Conservation (phyloP, 768 basidiomycete genomes). For the Termitomyces sp. region DNA sequence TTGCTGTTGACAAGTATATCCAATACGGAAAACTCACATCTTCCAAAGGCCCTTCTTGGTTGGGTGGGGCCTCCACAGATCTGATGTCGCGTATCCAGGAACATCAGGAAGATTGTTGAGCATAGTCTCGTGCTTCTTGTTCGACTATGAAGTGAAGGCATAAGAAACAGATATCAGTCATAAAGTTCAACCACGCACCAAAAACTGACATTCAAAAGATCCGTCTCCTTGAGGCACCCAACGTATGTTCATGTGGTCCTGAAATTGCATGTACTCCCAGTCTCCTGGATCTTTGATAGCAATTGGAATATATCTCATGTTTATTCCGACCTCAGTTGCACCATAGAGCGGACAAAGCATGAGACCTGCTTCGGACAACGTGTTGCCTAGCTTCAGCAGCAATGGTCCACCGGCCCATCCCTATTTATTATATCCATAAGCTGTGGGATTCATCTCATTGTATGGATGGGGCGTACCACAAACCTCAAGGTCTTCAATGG, state of each 20-base stretch:
- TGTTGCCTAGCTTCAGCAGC: constrained; percentile 8
- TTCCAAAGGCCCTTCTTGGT: constrained; percentile 7
- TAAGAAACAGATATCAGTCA: neutral
- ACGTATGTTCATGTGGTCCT: constrained; percentile 15
- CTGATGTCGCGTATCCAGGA: constrained; percentile 39
- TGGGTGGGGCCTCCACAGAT: constrained; percentile 41
- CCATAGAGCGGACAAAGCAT: constrained; percentile 9
- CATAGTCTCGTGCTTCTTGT: neutral
- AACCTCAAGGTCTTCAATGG: constrained; percentile 15
- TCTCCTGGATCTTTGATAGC: constrained; percentile 18
- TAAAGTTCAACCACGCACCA: constrained; percentile 22
- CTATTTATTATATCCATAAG: neutral
- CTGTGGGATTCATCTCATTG: neutral
- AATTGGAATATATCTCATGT: neutral
- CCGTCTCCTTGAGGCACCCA: constrained; percentile 28
- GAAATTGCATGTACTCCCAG: constrained; percentile 12
- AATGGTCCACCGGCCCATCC: constrained; percentile 13
- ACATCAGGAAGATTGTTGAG: constrained; percentile 31
- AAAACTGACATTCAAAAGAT: constrained; percentile 30
- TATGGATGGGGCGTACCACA: constrained; percentile 1
- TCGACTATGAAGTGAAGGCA: neutral
- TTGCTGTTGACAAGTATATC: neutral
- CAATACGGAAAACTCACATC: neutral
- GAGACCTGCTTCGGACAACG: constrained; percentile 7
- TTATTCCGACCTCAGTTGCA: constrained; percentile 15